Base-by-base conservation (phyloP, 2,329 filamentous ascomycete genomes). In the Colletotrichum higginsianum region DNA sequence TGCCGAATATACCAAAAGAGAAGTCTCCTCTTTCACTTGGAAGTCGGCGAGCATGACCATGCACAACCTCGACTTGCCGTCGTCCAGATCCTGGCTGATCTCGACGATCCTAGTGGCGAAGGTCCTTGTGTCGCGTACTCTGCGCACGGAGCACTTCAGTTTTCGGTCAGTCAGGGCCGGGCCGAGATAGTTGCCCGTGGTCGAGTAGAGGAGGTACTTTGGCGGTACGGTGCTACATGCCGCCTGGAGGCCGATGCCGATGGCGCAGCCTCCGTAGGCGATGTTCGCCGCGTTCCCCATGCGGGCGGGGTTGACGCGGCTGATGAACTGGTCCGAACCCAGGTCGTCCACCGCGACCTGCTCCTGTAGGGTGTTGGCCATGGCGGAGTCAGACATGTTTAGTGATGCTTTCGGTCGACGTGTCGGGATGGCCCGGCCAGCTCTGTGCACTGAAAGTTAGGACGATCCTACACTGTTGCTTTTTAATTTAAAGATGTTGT, bases 21-120 rank as follows among this genome's bases (percentile, higher is more conserved):
- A 78, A 4, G 66, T 26, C 1, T 78, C 73, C 72, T 87, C 86
- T 7, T 75, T 73, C 4, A 79, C 74, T 38, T 87, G 85, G 66
- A 88, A 88, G 66, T 88, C 86, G 0, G 82, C 82, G 1, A 85
- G 74, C 0, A 86, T 75, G 61, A 86, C 81, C 40, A 87, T 73
- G 61, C 84, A 86, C 0, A 78, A 66, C 35, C 86, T 81, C 7
- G 77, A 67, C 3, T 75, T 70, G 12, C 82, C 83, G 60, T 82
- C 77, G 0, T 81, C 75, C 21, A 80, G 80, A 30, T 77, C 74
- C 67, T 88, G 86, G 61, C 77, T 81, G 38, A 87, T 80, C 69
- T 84, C 79, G 4, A 88, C 82, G 4, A 83, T 78, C 2, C 85
- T 79, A 0, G 86, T 88, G 2, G 82, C 82, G 65, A 88, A 88